These are phyloP conservation scores for Monosporascus sp. DNA, from an alignment of 2,329 filamentous ascomycete genomes.

Conservation along the genomic window DNA sequence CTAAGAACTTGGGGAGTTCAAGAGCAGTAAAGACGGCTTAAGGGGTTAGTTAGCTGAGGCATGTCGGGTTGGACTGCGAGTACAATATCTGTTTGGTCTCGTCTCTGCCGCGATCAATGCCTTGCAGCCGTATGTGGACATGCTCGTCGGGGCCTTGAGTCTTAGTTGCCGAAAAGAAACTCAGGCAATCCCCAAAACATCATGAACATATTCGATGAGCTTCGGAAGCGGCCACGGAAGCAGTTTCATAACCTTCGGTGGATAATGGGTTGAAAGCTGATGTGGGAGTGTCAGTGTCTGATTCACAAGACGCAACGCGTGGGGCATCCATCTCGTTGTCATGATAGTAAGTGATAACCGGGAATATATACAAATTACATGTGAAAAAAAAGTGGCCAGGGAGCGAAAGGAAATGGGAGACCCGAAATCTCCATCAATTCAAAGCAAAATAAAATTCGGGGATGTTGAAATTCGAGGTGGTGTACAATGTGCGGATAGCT, in stretches of 20 bases:
- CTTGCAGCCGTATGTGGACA: not conserved
- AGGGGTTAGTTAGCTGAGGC: no score
- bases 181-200: conserved; percentile 12
- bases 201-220: conserved; percentile 3
- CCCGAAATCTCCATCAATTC: not conserved
- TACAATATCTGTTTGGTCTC: no score
- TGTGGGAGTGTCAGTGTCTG: conserved; percentile 6
- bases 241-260: conserved; percentile 11
- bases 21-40: no score
- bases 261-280: conserved; percentile 9
- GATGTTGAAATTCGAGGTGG: conserved; percentile 9
- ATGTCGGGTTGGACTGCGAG: no score
- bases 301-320: conserved; percentile 8
- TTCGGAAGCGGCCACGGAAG: conserved; percentile 4
- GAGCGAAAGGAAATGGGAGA: not conserved
- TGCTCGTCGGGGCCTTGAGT: conserved; percentile 15
- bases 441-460: not conserved
- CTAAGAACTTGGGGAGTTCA: no score
- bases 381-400: conserved; percentile 1
- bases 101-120: no score
- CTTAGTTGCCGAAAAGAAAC: conserved; percentile 22
- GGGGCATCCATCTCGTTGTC: not conserved
- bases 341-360: not conserved
- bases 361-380: not conserved
- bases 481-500: conserved; percentile 24